Base-by-base conservation (phyloP, 768 basidiomycete species). In the Leucosporidium scottii region DNA sequence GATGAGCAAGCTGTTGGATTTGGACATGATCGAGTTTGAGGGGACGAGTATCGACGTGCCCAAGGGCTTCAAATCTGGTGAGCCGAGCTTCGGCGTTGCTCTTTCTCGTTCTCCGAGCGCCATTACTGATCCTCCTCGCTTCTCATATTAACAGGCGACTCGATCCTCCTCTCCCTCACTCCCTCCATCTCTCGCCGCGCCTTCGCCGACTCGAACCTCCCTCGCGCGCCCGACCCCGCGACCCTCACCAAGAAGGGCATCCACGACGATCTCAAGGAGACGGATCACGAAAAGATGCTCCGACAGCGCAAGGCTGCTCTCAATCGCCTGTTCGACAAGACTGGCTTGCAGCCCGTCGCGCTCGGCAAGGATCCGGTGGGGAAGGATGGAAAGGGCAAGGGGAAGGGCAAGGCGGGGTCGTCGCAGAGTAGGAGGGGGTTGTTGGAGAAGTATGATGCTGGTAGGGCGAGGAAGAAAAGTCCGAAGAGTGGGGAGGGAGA, bases 241-340 rank as follows among this genome's bases (percentile, higher is more conserved):
- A 50, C 64, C 31, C 23, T 54, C 2, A 27, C 12, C 12, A 70
- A 76, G 53, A 74, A 74, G 25, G 65, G 65, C 25, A 74, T 86
- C 74, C 87, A 90, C 76, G 84, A 85, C 68, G 89, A 91, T 76
- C 88, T 89, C 3, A 81, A 85, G 61, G 92, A 94, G 76, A 93
- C 90, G 0, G 80, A 81, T 7, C 85, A 86, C 67, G 92, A 96
- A 78, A 86, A 85, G 71, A 79, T 80, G n/a, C 82, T 96, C 59
- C 82, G 91, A 51, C 87, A 88, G 77, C 82, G 93, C 48, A 96
- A 94, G 76, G 79, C 81, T 49, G 85, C 91, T 0, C 81, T 94
- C 47, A 78, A 87, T 4, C 80, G 82, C 61, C 78, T 97, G 36
- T 93, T 97, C 74, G 83, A 89, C 61, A 81, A 83, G 36, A 80